Evolutionary conservation across 2,329 filamentous ascomycete species (phyloP), one percentile per base, ranked within the genome.

Genomic region (Lecanicillium sp.): DNA sequence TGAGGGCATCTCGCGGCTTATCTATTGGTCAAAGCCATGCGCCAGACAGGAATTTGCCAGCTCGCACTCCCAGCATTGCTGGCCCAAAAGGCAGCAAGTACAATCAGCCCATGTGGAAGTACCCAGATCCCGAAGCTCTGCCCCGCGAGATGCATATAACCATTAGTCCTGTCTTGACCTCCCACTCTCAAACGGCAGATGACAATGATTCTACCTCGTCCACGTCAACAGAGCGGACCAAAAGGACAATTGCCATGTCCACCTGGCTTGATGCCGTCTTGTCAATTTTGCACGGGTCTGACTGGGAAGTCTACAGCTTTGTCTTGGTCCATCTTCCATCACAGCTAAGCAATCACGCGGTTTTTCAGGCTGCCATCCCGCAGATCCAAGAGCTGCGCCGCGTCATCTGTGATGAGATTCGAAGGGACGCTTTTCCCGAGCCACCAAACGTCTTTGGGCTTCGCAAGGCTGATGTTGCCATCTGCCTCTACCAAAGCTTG

Each of bases 301-400:
- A 92, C 45, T 96, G 90, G 89, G 88, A 96, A 55, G 68, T 94
- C 2, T 95, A 94, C 66, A 90, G 86, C 59, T 95, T 90, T 55
- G 75, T 90, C 14, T 68, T 98, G 20, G 84, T 87, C 5, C 85
- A 95, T 57, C 66, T 95, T 9, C 85, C 87, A 1, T 83, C 85
- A 19, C 90, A 96, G 51, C 70, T 98, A 16, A 85, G 82, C 57
- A 98, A 98, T 50, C 87, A 92, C 53, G 81, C 85, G 11, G 69
- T 96, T 12, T 95, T 95, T 56, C 73, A 71, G 43, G 79, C 74
- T 38, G 78, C 85, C 5, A 78, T 85, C 28, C 70, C 77, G 3
- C 80, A 94, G 43, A 75, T 98, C 40, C 80, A 83, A 49, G 75
- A 82, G 44, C 65, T 96, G 12, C 77, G 90, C 44, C 78, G 73